These are phyloP conservation scores for Didymella lethalis DNA, from an alignment of 2,329 filamentous ascomycete species.

Conservation along the genomic window DNA sequence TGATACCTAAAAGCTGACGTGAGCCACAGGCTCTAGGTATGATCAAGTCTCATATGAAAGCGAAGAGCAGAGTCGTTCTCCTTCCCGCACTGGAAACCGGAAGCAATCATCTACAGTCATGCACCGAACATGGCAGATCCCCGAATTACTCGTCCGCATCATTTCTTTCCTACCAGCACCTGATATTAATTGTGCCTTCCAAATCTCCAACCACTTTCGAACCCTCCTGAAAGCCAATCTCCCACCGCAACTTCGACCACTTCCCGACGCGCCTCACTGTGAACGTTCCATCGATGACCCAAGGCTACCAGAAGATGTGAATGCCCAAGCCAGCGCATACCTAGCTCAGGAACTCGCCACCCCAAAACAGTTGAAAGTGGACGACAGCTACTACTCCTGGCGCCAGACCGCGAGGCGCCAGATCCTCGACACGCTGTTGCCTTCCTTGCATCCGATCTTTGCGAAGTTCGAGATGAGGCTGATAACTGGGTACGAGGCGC, in stretches of 20 bases:
- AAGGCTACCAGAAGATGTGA: background rate
- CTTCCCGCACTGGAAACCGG: background rate
- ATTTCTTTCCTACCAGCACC: conserved; percentile 17
- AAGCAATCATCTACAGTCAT: conserved; percentile 3
- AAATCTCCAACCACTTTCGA: conserved; percentile 18
- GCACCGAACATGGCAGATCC: conserved; percentile 26
- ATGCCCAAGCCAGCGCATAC: background rate
- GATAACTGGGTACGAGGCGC: conserved; percentile 2
- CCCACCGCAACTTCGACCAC: conserved; percentile 14
- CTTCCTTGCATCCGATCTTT: conserved; percentile 20
- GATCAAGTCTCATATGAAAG: background rate
- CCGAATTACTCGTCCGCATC: conserved; percentile 26
- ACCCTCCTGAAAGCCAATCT: conserved; percentile 19
- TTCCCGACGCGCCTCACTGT: conserved; percentile 8
- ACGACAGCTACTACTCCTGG: conserved; percentile 26
- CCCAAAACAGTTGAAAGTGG: conserved; percentile 3
- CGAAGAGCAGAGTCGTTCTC: background rate
- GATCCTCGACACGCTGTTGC: conserved; percentile 12
- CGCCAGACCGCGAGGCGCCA: conserved; percentile 13
- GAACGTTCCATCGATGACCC: background rate
- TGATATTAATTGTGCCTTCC: conserved; percentile 6
- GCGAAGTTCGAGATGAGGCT: background rate
- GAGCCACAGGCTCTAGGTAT: background rate
- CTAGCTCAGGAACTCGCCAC: background rate
- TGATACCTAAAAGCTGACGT: conserved; percentile 2